Base-by-base conservation (phyloP, 1,284 basidiomycete genomes). In the Moesziomyces aphidis region DNA sequence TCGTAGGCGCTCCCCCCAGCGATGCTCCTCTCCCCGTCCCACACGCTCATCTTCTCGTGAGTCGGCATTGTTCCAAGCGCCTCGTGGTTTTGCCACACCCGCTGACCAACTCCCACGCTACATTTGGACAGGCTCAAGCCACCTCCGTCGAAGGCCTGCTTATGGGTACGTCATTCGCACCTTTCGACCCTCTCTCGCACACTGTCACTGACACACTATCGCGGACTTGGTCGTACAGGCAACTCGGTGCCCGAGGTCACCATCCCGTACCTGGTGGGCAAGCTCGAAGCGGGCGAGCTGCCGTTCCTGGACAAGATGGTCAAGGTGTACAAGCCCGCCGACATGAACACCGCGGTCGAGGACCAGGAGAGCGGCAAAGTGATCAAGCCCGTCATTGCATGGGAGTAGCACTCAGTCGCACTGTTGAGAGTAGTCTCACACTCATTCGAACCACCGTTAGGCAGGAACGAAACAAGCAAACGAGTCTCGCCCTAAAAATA, bases 301-400 rank as follows among this genome's bases (percentile, higher is more conserved):
- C 21, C 6, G 0, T 60, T 73, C 51, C 26, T 73, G 11, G 50
- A 73, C 13, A 59, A 73, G 53, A 55, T 73, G 53, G 55, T 73
- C 28, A 11, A 51, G 17, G 59, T 60, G 8, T 73, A 70, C 51
- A 70, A 61, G 59, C 70, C 70, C 9, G 59, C 26, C 17, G 70
- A 73, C 11, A 69, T 70, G 53, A 62, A 55, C 56, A 34, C 43
- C 15, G 66, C 66, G 9, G 54, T 73, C 8, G 23, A 50, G 19
- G 70, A 73, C 36, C 52, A 58, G 31, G 63, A 70, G 42, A 52
- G 47, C 34, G 70, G 70, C 31, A 53, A 60, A 28, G 68, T 71
- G 10, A 68, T 73, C 70, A 73, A 73, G 54, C 66, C 70, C 5
- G 70, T 73, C 43, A 73, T 73, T n/a, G 70, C 56, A 21, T 73